These are phyloP conservation scores for Huntiella moniliformis DNA, from an alignment of 2,329 filamentous ascomycete genomes.

Conservation along the genomic window DNA sequence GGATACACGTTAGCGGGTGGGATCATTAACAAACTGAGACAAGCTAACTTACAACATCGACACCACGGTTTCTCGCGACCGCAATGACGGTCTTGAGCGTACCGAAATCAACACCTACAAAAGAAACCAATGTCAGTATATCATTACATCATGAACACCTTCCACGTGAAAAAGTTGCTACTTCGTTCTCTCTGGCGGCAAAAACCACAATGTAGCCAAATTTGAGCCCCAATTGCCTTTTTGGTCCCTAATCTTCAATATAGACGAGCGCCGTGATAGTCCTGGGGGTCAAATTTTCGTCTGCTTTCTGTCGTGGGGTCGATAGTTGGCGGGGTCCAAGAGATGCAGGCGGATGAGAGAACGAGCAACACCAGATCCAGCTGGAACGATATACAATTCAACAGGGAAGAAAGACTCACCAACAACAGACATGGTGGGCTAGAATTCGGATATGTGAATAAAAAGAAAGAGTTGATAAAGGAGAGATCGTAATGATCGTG, in stretches of 20 bases:
- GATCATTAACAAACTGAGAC: too few relatives aligned
- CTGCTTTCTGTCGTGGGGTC: background rate
- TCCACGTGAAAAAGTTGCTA: too few relatives aligned
- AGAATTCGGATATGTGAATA: slow-evolving; percentile 7
- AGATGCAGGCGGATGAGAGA: too few relatives aligned
- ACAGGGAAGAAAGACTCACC: slow-evolving; percentile 6
- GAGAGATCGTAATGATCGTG: slow-evolving; percentile 2
- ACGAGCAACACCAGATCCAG: too few relatives aligned
- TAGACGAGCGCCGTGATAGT: too few relatives aligned
- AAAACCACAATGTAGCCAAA: too few relatives aligned
- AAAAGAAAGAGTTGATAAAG: slow-evolving; percentile 1
- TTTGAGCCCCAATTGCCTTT: too few relatives aligned
- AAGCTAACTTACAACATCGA: slow-evolving; percentile 71
- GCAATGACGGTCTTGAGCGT: slow-evolving; percentile 93
- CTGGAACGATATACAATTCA: background rate
- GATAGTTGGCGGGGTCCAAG: too few relatives aligned
- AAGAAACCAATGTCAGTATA: too few relatives aligned
- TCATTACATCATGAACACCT: too few relatives aligned
- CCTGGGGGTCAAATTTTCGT: background rate
- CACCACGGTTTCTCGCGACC: slow-evolving; percentile 93
- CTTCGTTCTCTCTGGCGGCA: too few relatives aligned
- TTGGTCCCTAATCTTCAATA: too few relatives aligned
- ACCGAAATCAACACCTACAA: slow-evolving; percentile 73
- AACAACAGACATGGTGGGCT: slow-evolving; percentile 11
- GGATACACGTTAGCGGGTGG: slow-evolving; percentile 12